Evolutionary conservation across 768 basidiomycete genomes (phyloP).

Genomic region (Mycena kentingensis): DNA sequence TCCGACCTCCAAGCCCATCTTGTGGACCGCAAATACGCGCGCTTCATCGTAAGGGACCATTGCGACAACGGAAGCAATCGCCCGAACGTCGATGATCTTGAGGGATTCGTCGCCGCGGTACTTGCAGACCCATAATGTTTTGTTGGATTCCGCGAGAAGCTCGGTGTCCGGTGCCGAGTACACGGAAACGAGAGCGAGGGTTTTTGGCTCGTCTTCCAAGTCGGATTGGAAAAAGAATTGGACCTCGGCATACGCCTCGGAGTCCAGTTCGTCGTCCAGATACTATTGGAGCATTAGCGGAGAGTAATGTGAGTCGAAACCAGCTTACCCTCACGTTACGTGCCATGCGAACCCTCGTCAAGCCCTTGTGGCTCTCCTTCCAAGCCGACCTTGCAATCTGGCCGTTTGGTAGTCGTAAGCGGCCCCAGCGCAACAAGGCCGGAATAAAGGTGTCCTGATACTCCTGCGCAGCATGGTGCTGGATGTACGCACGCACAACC

Average conservation of each 20-base stretch:
- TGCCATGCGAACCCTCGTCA: slow-evolving; percentile 6
- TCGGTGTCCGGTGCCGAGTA: slow-evolving; percentile 9
- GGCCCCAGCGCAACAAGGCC: slow-evolving; percentile 18
- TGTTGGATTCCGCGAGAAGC: slow-evolving; percentile 13
- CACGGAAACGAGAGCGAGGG: slow-evolving; percentile 10
- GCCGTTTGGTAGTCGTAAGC: slow-evolving; percentile 24
- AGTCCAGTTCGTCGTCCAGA: neutral
- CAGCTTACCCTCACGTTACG: slow-evolving; percentile 10
- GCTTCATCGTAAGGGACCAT: slow-evolving; percentile 15
- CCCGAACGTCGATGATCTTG: slow-evolving; percentile 12
- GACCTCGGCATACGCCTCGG: slow-evolving; percentile 12
- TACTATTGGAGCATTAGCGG: neutral
- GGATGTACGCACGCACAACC: neutral
- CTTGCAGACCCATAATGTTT: slow-evolving; percentile 4
- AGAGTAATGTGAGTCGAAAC: neutral
- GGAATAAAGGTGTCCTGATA: neutral
- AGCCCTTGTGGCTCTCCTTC: slow-evolving; percentile 16
- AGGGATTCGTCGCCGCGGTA: neutral
- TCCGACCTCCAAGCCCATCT: slow-evolving; percentile 7
- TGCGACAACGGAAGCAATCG: slow-evolving; percentile 12
- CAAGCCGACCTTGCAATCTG: slow-evolving; percentile 24
- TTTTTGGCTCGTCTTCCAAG: slow-evolving; percentile 12
- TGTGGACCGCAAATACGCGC: slow-evolving; percentile 5
- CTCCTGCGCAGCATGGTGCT: neutral
- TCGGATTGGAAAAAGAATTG: slow-evolving; percentile 22